phyloP scores from a whole-genome alignment of 768 basidiomycete genomes.

The Tylopilus subfusipes region DNA sequence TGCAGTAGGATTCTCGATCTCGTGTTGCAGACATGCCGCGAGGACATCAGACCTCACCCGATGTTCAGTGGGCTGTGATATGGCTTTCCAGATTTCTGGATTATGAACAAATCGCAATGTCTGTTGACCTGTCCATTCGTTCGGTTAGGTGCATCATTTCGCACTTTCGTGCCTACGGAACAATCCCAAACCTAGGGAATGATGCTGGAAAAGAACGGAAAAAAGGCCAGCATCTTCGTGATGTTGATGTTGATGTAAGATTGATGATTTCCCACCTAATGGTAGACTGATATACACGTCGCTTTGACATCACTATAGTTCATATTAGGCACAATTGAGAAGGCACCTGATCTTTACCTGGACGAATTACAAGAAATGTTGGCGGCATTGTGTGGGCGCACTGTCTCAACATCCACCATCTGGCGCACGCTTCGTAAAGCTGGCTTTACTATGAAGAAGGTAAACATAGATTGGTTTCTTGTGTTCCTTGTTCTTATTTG shows the following conservation, averaged over 20 bases:
- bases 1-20: neutral
- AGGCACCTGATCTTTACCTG: too few species aligned
- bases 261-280: too few species aligned
- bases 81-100: neutral
- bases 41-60: neutral
- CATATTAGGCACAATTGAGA: neutral
- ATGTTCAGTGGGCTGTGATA: neutral
- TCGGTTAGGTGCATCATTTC: neutral
- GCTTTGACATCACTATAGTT: too few species aligned
- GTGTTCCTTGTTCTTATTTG: neutral
- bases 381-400: neutral
- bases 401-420: neutral
- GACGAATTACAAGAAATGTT: constrained; percentile 1
- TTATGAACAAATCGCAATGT: neutral
- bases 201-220: too few species aligned
- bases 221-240: too few species aligned
- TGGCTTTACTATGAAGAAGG: too few species aligned
- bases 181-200: neutral
- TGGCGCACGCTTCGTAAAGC: too few species aligned
- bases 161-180: neutral
- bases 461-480: neutral
- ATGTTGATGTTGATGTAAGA: too few species aligned
- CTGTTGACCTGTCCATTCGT: neutral
- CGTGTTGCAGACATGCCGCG: neutral
- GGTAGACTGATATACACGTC: too few species aligned